Conservation (phyloP, 495 filamentous ascomycete species). For the Aspergillus panamensis region DNA sequence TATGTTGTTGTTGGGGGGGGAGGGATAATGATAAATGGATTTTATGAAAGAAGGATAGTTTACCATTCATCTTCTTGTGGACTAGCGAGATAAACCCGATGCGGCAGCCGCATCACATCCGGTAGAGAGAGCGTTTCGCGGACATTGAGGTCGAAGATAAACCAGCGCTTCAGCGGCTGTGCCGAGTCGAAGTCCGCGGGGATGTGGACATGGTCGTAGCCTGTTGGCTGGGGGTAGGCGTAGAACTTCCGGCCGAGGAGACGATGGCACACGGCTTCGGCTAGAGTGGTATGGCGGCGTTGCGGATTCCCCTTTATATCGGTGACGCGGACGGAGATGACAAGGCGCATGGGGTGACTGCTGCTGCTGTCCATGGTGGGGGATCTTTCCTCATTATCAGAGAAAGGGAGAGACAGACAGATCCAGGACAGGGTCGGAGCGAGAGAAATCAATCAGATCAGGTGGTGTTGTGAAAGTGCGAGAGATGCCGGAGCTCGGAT, state of each 20-base stretch:
- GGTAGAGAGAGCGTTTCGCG: constrained; percentile 12
- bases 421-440: too few relatives aligned
- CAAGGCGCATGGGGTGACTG: constrained; percentile 10
- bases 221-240: constrained; percentile 13
- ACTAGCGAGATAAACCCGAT: constrained; percentile 25
- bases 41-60: background rate
- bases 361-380: too few relatives aligned
- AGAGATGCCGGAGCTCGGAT: constrained; percentile 4
- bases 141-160: constrained; percentile 27
- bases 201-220: constrained; percentile 28
- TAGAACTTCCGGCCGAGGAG: constrained; percentile 20
- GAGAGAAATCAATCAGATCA: too few relatives aligned
- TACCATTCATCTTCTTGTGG: constrained; percentile 24
- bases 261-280: constrained; percentile 17
- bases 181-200: constrained; percentile 24
- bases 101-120: constrained; percentile 21
- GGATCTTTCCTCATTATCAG: background rate
- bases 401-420: too few relatives aligned
- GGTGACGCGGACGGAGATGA: constrained; percentile 23
- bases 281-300: constrained; percentile 20
- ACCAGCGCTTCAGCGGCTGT: constrained; percentile 24
- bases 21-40: background rate
- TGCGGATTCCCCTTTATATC: constrained; percentile 25
- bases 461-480: background rate
- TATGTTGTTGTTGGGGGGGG: too few relatives aligned